A percentile compares a stretch with the other conserved stretches of the same genome.
Conservation (phyloP, 768 basidiomycete genomes). For the Coprinopsis sp. region DNA sequence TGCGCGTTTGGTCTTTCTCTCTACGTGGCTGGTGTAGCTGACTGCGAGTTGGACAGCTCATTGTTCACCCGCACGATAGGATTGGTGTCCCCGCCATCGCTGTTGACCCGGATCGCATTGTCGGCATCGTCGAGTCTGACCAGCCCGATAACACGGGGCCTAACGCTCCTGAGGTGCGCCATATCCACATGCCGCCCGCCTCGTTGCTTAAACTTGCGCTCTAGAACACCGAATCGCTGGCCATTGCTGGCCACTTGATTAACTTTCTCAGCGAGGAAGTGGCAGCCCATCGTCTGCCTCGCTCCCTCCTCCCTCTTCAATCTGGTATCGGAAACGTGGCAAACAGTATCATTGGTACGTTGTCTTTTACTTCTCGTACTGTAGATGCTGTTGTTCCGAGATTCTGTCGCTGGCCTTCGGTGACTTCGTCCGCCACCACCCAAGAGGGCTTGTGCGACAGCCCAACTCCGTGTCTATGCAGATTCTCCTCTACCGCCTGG, state of each 20-base stretch:
- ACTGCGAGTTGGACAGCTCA: slow-evolving; percentile 25
- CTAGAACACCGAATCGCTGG: slow-evolving; percentile 35
- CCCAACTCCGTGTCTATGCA: too few species aligned
- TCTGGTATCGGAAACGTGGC: slow-evolving; percentile 48
- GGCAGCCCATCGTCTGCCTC: slow-evolving; percentile 35
- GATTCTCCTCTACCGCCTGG: too few species aligned
- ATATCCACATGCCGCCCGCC: neutral
- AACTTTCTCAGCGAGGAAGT: slow-evolving; percentile 40
- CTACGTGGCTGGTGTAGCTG: neutral
- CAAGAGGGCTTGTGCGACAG: too few species aligned
- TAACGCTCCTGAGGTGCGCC: slow-evolving; percentile 39
- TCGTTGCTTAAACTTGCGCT: neutral
- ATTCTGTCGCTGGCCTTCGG: too few species aligned
- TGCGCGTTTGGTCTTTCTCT: slow-evolving; percentile 14
- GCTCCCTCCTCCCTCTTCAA: slow-evolving; percentile 39
- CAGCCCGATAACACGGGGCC: slow-evolving; percentile 41
- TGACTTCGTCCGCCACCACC: too few species aligned
- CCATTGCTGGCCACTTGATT: slow-evolving; percentile 42
- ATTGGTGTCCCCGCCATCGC: slow-evolving; percentile 42
- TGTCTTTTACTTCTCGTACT: too few species aligned
- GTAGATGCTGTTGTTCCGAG: too few species aligned
- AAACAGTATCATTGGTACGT: slow-evolving; percentile 48
- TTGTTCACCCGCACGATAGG: slow-evolving; percentile 39
- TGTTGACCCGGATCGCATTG: slow-evolving; percentile 45
- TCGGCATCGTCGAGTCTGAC: slow-evolving; percentile 38